Evolutionary conservation across 305 asterid species (phyloP).

Genomic region (Fraxinus albicans): DNA sequence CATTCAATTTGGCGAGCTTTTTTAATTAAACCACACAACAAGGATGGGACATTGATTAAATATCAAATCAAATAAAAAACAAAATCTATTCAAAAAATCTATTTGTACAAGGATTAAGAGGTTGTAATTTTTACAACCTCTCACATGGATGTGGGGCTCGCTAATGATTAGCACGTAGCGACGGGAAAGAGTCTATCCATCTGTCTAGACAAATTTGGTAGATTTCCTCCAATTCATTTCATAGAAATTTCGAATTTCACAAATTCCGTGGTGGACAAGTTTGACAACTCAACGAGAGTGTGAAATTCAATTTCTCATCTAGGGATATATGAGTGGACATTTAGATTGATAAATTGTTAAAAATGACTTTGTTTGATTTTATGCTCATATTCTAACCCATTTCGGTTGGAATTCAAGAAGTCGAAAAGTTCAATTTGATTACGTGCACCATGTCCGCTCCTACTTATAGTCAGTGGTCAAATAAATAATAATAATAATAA

Average conservation of each 20-base stretch:
- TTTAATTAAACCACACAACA: background rate
- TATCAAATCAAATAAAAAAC: background rate
- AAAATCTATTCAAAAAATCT: background rate
- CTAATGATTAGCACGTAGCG: background rate
- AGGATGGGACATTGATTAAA: too few species aligned
- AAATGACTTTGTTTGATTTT: too few species aligned
- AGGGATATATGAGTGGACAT: too few species aligned
- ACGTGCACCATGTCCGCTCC: background rate
- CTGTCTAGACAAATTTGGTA: background rate
- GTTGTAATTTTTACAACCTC: too few species aligned
- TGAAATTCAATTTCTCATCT: too few species aligned
- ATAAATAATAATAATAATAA: too few species aligned
- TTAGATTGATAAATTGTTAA: too few species aligned
- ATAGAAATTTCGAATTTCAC: background rate
- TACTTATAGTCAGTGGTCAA: background rate
- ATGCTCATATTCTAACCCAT: background rate
- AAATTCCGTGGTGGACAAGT: background rate
- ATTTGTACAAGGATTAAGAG: too few species aligned
- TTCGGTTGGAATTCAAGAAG: background rate
- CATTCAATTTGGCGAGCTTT: background rate
- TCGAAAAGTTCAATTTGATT: background rate
- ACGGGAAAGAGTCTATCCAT: too few species aligned
- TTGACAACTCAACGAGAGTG: background rate
- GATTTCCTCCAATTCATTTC: background rate
- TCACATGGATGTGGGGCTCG: too few species aligned